phyloP scores from a whole-genome alignment of 176 grass and related monocot genomes.

The Oryza coarctata region DNA sequence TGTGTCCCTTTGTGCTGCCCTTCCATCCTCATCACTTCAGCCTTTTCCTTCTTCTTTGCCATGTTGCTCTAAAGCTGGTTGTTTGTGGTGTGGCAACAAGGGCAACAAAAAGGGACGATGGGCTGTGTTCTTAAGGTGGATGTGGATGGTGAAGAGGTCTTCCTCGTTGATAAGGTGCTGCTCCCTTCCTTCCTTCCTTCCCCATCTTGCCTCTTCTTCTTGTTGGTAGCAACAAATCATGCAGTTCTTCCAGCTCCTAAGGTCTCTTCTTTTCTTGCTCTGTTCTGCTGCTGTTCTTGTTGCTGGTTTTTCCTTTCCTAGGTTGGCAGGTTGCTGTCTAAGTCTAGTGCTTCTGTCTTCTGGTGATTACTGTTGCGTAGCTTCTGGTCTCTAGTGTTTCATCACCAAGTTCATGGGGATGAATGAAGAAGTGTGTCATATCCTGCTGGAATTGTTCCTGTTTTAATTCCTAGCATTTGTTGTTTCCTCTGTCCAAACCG shows the following conservation, averaged over 20 bases:
- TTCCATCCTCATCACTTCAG: constrained; percentile 53
- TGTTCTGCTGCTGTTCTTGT: not conserved
- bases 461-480: constrained; percentile 22
- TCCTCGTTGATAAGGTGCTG: constrained; percentile 72
- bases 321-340: constrained; percentile 23
- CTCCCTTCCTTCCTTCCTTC: too few relatives aligned
- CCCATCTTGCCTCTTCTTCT: not conserved
- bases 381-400: constrained; percentile 27
- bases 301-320: constrained; percentile 5
- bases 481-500: constrained; percentile 18
- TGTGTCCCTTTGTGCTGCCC: constrained; percentile 27
- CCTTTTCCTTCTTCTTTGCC: constrained; percentile 33
- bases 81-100: not conserved
- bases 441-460: constrained; percentile 32
- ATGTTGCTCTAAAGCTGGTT: constrained; percentile 44
- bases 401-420: not conserved
- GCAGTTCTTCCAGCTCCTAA: not conserved
- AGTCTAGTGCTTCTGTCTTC: not conserved
- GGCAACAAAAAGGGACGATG: constrained; percentile 41
- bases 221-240: not conserved
- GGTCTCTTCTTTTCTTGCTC: not conserved
- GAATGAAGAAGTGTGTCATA: constrained; percentile 16
- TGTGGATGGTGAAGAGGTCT: constrained; percentile 80
- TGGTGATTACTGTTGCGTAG: not conserved
- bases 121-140: constrained; percentile 76